Conservation (phyloP, 2,329 filamentous ascomycete genomes). For the Paraphaeosphaeria minitans region DNA sequence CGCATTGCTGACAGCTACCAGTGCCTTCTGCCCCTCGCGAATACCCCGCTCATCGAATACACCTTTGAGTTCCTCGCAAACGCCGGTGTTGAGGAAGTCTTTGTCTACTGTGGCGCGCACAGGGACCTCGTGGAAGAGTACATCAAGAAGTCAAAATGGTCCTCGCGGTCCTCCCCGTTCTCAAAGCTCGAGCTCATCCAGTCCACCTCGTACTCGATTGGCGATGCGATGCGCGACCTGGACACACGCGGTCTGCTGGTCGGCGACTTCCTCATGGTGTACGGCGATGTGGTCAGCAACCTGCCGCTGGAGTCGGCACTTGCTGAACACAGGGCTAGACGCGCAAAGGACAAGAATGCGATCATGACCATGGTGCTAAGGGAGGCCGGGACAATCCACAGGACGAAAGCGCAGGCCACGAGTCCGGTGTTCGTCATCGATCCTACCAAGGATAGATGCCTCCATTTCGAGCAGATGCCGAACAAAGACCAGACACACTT, state of each 20-base stretch:
- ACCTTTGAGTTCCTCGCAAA: constrained; percentile 95
- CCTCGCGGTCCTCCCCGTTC: constrained; percentile 76
- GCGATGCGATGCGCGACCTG: constrained; percentile 92
- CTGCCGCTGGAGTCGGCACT: constrained; percentile 81
- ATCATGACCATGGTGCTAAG: constrained; percentile 97
- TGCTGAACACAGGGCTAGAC: constrained; percentile 77
- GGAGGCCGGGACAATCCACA: constrained; percentile 74
- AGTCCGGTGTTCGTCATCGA: constrained; percentile 88
- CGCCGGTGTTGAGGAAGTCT: constrained; percentile 93
- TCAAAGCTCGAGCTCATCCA: constrained; percentile 81
- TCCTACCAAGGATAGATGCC: constrained; percentile 75
- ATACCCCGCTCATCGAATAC: constrained; percentile 95
- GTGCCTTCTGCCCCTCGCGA: constrained; percentile 92
- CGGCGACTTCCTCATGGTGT: constrained; percentile 89
- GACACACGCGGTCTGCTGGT: constrained; percentile 84
- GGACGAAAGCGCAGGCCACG: constrained; percentile 75
- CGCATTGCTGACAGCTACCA: constrained; percentile 47
- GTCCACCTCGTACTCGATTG: constrained; percentile 83
- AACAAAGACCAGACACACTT: constrained; percentile 69
- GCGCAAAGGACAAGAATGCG: constrained; percentile 84
- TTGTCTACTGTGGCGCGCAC: constrained; percentile 88
- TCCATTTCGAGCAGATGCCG: constrained; percentile 93
- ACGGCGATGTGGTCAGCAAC: constrained; percentile 91
- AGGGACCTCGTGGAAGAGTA: constrained; percentile 87
- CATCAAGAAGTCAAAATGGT: constrained; percentile 78